Evolutionary conservation across 2,329 filamentous ascomycete genomes (phyloP), one percentile per base, ranked within the genome.

Genomic region (Sodiomyces alkalinus): DNA sequence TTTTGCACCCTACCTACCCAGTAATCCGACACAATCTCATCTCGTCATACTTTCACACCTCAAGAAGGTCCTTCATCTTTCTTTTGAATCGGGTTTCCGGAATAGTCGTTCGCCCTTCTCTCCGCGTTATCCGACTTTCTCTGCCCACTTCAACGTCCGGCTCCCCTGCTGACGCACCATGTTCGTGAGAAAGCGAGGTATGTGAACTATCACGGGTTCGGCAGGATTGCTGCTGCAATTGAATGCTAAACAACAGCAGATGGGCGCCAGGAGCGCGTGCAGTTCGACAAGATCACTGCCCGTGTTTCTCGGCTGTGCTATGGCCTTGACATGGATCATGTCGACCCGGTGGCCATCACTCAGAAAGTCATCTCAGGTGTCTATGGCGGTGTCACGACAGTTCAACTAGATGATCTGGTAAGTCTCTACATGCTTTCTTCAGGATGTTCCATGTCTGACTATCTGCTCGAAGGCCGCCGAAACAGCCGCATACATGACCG

Each of bases 261-360:
- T 71, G 87, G 87, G 62, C 90, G 90, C 68, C 93, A 96, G 67
- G 90, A 98, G 71, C 90, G 90, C 58, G 90, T 98, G 41, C 90
- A 98, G 58, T 98, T 98, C 65, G 90, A 98, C 70, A 98, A 98
- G 67, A 98, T 98, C 72, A 96, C 90, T 49, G 90, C 90, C 47
- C 85, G 90, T 58, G 90, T 98, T 43, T 96, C 90, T 26, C 76
- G 90, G 48, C 68, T 98, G 50, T 98, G 90, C 71, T 98, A 98
- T 57, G 87, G 87, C 41, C 78, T 98, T 33, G 90, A 98, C 52
- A 73, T 80, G 28, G 87, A 69, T 44, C 90, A 98, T 64, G 82
- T 98, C 47, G 90, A 98, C 60, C 83, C 90, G 32, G 90, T 92
- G 41, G 85, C 87, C 48, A 98, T 98, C 53, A 98, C 90, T 34